Conservation (phyloP, 306 rosid species). For the Trichosanthes truncata region DNA sequence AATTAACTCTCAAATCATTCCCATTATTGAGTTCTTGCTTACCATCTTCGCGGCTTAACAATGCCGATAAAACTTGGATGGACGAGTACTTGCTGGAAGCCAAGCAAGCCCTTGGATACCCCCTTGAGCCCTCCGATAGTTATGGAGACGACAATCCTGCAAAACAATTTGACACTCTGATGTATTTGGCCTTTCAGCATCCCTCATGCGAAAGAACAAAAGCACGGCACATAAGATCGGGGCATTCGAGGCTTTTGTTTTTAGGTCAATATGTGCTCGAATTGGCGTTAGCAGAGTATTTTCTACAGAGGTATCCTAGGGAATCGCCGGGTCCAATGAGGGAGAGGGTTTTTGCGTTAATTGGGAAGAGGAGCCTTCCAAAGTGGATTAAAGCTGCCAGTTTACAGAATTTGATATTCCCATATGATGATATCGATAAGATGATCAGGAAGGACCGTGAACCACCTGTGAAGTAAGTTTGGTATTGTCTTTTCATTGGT, state of each 20-base stretch:
- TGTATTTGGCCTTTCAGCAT: conserved; percentile 96
- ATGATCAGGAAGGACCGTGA: conserved; percentile 71
- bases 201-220: conserved; percentile 75
- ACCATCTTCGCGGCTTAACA: conserved; percentile 73
- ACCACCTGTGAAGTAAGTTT: conserved; percentile 76
- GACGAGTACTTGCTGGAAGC: conserved; percentile 90
- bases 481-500: not conserved
- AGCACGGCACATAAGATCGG: conserved; percentile 63
- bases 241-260: conserved; percentile 72
- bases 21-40: conserved; percentile 82
- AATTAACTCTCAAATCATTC: conserved; percentile 65
- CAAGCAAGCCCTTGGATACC: conserved; percentile 88
- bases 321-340: conserved; percentile 98
- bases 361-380: conserved; percentile 76
- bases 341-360: conserved; percentile 78
- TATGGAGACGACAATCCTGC: conserved; percentile 81
- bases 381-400: conserved; percentile 87
- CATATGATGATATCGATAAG: conserved; percentile 73
- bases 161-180: conserved; percentile 65
- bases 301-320: conserved; percentile 91
- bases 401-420: conserved; percentile 85
- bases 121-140: conserved; percentile 65
- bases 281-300: conserved; percentile 63
- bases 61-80: conserved; percentile 75
- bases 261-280: conserved; percentile 89